These are phyloP conservation scores for Candida cerambycidarum DNA, from an alignment of 805 yeast species.

Conservation along the genomic window DNA sequence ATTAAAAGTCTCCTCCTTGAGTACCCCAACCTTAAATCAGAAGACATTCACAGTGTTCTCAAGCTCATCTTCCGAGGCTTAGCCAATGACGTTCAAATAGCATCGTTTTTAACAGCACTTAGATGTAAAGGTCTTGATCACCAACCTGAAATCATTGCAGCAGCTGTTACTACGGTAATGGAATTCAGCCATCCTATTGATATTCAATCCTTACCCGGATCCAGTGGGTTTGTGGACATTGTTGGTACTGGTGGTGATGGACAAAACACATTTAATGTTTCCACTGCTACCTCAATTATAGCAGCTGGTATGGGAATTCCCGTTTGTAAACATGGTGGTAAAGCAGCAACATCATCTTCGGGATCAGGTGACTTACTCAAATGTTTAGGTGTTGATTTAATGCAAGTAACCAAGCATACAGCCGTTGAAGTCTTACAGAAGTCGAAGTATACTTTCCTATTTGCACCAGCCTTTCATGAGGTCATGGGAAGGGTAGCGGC, in stretches of 20 bases:
- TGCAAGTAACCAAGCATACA: conserved; percentile 60
- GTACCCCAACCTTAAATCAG: conserved; percentile 63
- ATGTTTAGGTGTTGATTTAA: conserved; percentile 78
- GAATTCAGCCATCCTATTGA: conserved; percentile 61
- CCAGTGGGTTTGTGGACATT: conserved; percentile 67
- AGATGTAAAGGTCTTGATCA: conserved; percentile 76
- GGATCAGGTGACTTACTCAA: conserved; percentile 91
- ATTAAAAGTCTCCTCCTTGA: conserved; percentile 61
- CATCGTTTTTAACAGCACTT: conserved; percentile 78
- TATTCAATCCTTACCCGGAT: conserved; percentile 39
- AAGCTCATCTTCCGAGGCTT: conserved; percentile 57
- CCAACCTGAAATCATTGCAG: conserved; percentile 76
- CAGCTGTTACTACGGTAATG: conserved; percentile 76
- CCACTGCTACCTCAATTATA: conserved; percentile 91
- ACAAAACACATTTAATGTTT: conserved; percentile 93
- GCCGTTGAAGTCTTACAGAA: conserved; percentile 58
- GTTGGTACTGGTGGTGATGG: conserved; percentile 99
- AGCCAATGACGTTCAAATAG: conserved; percentile 67
- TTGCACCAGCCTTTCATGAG: conserved; percentile 93
- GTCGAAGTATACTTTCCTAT: conserved; percentile 63
- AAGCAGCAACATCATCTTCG: conserved; percentile 88
- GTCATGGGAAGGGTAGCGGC: conserved; percentile 84
- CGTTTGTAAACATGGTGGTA: conserved; percentile 96
- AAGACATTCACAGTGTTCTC: conserved; percentile 65
- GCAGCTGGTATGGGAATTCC: conserved; percentile 84